Conservation (phyloP, 345 rosid species). For the Arabidopsis arenosa region DNA sequence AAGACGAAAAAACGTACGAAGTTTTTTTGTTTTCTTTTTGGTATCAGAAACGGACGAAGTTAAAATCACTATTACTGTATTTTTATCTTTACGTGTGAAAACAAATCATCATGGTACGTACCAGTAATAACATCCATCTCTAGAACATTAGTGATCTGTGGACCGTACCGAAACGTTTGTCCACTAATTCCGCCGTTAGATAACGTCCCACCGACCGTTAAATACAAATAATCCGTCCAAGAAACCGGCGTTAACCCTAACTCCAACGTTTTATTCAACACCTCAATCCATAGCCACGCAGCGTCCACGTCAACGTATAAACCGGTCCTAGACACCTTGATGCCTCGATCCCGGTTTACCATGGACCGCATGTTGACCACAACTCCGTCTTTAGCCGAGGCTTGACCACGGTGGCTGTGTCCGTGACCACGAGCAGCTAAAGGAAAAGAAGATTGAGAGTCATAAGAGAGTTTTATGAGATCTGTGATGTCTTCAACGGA, state of each 20-base stretch:
- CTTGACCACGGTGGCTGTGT: conserved; percentile 80
- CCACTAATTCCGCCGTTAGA: conserved; percentile 96
- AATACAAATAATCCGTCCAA: conserved; percentile 89
- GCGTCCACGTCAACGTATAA: conserved; percentile 72
- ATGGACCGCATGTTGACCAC: conserved; percentile 74
- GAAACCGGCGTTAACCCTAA: conserved; percentile 84
- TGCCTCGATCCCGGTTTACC: conserved; percentile 35
- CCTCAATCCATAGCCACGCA: conserved; percentile 80
- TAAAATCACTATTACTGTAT: conserved; percentile 1
- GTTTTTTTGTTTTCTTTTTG: neutral
- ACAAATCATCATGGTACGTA: conserved; percentile 43
- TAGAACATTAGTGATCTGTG: conserved; percentile 84
- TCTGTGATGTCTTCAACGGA: conserved; percentile 56
- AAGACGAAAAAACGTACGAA: conserved; percentile 32
- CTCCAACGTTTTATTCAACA: conserved; percentile 57
- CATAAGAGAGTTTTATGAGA: conserved; percentile 52
- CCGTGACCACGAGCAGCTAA: conserved; percentile 86
- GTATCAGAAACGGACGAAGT: conserved; percentile 14
- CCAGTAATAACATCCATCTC: conserved; percentile 94
- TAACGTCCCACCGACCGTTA: conserved; percentile 92
- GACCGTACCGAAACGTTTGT: conserved; percentile 81
- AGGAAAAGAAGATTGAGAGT: conserved; percentile 39
- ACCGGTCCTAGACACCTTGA: conserved; percentile 43
- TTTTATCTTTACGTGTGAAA: neutral
- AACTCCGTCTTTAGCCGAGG: conserved; percentile 70